Evolutionary conservation across 1,284 basidiomycete genomes (phyloP).

Genomic region (Cutaneotrichosporon sp.): DNA sequence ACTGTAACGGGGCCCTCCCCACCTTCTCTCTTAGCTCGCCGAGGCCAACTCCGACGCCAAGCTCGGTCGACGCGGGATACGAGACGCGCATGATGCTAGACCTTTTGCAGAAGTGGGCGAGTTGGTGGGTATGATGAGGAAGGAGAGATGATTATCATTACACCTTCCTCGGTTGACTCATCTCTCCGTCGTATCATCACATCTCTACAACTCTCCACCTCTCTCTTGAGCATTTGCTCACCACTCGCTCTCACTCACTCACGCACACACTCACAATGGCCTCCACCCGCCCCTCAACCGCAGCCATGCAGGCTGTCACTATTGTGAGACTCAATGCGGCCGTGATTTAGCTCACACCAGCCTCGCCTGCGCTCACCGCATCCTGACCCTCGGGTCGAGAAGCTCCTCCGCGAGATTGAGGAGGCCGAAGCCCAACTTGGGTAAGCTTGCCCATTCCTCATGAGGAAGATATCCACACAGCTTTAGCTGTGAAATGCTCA

Average conservation of each 20-base stretch:
- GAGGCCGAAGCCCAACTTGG: conserved; percentile 28
- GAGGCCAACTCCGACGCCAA: too few species aligned
- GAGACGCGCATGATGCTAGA: too few species aligned
- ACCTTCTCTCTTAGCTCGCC: too few species aligned
- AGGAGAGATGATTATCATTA: background rate
- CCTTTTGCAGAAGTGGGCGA: too few species aligned
- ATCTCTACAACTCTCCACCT: background rate
- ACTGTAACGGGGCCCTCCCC: too few species aligned
- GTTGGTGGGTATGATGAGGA: too few species aligned
- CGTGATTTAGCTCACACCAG: conserved; percentile 1
- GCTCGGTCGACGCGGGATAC: too few species aligned
- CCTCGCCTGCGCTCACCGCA: conserved; percentile 13
- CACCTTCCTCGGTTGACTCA: background rate
- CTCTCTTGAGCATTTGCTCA: background rate
- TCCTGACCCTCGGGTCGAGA: conserved; percentile 15
- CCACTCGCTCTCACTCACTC: background rate
- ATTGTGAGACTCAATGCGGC: background rate
- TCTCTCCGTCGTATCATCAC: background rate
- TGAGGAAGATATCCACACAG: background rate
- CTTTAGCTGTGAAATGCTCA: too few species aligned
- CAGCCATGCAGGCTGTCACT: conserved; percentile 4
- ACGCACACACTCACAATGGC: conserved; percentile 10
- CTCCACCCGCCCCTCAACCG: conserved; percentile 8
- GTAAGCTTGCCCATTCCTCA: conserved; percentile 19
- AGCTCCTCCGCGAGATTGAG: conserved; percentile 27